These are phyloP conservation scores for Mangifera indica DNA, from an alignment of 345 rosid genomes.

Conservation along the genomic window DNA sequence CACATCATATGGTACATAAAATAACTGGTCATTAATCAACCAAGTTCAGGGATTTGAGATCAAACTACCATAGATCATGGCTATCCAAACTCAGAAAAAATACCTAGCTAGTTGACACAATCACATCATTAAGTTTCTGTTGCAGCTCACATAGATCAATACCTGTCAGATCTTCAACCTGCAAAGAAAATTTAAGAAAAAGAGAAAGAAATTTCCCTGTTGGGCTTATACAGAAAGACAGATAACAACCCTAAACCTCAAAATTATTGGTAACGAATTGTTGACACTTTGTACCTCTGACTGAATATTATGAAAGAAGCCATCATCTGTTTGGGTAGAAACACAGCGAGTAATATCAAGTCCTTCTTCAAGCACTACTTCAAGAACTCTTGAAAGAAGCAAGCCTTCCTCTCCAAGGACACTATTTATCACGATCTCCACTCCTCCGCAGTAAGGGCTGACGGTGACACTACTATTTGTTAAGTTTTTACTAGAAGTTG, in stretches of 20 bases:
- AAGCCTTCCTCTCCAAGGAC: conserved; percentile 21
- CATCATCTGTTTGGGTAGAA: conserved; percentile 23
- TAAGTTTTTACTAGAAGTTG: background rate
- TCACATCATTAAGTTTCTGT: conserved; percentile 18
- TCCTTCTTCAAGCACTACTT: conserved; percentile 30
- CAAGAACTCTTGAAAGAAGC: conserved; percentile 30
- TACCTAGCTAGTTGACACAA: background rate
- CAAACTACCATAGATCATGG: background rate
- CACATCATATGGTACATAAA: background rate
- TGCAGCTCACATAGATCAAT: background rate
- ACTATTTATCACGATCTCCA: conserved; percentile 29
- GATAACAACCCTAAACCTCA: background rate
- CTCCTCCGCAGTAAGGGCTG: conserved; percentile 25
- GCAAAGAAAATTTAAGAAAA: background rate
- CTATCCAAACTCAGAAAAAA: background rate
- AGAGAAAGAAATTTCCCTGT: background rate
- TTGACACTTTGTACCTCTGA: conserved; percentile 27
- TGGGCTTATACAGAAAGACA: background rate
- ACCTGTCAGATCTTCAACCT: conserved; percentile 9
- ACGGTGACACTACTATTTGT: conserved; percentile 17
- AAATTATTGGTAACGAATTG: background rate
- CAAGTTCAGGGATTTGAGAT: background rate
- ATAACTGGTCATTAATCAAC: too few species aligned
- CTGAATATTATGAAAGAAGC: conserved; percentile 24
- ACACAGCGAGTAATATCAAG: conserved; percentile 29